Evolutionary conservation across 2,329 filamentous ascomycete genomes (phyloP).

Genomic region (Ustilaginoidea virens): DNA sequence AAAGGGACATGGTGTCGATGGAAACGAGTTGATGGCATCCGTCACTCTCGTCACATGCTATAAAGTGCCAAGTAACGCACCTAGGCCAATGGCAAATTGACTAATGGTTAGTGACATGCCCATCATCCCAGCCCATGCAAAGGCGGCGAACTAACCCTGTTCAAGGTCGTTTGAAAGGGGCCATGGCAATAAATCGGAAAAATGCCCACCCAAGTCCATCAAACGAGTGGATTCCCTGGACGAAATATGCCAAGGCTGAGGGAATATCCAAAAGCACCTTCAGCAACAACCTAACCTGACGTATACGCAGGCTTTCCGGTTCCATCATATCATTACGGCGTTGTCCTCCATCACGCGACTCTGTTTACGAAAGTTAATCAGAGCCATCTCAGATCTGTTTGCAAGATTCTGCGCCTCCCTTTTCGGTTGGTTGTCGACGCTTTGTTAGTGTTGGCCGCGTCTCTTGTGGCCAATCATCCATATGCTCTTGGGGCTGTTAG

Average conservation of each 20-base stretch:
- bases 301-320: constrained; percentile 38
- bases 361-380: constrained; percentile 28
- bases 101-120: constrained; percentile 45
- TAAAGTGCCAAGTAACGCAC: too few relatives aligned
- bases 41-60: too few relatives aligned
- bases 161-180: constrained; percentile 44
- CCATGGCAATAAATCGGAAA: constrained; percentile 44
- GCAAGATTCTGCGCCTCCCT: too few relatives aligned
- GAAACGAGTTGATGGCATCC: constrained; percentile 42
- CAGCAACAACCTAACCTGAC: background rate
- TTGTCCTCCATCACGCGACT: constrained; percentile 25
- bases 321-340: constrained; percentile 50
- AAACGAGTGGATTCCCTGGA: constrained; percentile 43
- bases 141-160: constrained; percentile 43
- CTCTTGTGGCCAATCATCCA: constrained; percentile 50
- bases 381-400: constrained; percentile 30
- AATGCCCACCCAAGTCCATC: constrained; percentile 26
- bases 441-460: constrained; percentile 44
- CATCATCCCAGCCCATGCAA: constrained; percentile 43
- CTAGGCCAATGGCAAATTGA: too few relatives aligned
- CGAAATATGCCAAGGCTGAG: constrained; percentile 24
- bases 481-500: constrained; percentile 38
- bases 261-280: background rate
- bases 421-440: constrained; percentile 39
- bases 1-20: constrained; percentile 29